Evolutionary conservation across 1,139 yeast genomes (phyloP).

Genomic region (Candida glucosophila): DNA sequence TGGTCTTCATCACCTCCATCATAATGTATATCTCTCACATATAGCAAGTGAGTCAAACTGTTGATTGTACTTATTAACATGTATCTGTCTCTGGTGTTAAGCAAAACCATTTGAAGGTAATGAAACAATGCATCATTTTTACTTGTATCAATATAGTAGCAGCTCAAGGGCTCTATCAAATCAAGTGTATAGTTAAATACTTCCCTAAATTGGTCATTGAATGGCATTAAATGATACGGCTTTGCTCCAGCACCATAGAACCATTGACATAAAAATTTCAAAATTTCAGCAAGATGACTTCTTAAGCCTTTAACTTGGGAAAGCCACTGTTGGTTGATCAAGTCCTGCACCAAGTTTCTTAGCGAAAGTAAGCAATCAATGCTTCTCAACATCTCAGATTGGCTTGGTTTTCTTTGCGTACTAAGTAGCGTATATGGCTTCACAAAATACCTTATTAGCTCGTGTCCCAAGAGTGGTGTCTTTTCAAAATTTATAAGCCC

Average conservation of each 20-base stretch:
- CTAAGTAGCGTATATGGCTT: constrained; percentile 20
- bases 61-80: constrained; percentile 38
- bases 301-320: constrained; percentile 48
- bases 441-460: constrained; percentile 37
- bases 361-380: constrained; percentile 63
- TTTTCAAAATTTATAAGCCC: constrained; percentile 40
- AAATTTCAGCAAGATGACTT: constrained; percentile 36
- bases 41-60: constrained; percentile 33
- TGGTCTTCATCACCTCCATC: constrained; percentile 18
- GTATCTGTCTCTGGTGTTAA: constrained; percentile 46
- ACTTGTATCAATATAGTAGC: constrained; percentile 69
- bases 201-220: constrained; percentile 44
- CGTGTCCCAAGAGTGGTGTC: constrained; percentile 40
- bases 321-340: constrained; percentile 71
- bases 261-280: constrained; percentile 39
- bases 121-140: constrained; percentile 56
- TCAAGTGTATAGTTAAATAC: constrained; percentile 65
- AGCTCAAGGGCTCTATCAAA: constrained; percentile 74
- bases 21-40: constrained; percentile 17
- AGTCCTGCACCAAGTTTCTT: constrained; percentile 76
- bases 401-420: constrained; percentile 17
- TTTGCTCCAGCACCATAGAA: constrained; percentile 16
- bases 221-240: constrained; percentile 13
- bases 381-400: constrained; percentile 33
- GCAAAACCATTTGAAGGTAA: constrained; percentile 38